Conservation (phyloP, 176 grass and related monocot genomes). For the Miscanthus lutarioriparius region DNA sequence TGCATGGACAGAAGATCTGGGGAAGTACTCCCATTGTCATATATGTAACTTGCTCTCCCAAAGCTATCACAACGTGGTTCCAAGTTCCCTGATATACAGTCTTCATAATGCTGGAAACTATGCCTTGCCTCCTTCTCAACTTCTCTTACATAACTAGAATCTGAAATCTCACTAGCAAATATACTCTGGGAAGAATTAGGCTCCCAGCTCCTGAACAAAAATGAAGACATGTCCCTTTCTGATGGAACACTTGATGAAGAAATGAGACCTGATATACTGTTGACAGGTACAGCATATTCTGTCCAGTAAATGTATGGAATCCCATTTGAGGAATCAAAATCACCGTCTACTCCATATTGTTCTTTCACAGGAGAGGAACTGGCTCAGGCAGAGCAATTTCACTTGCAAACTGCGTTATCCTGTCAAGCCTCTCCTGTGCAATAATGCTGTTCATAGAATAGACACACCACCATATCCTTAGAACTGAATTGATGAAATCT, state of each 20-base stretch:
- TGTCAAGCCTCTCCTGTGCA: conserved; percentile 97
- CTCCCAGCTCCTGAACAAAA: too few relatives aligned
- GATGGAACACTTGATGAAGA: conserved; percentile 66
- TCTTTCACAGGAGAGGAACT: conserved; percentile 62
- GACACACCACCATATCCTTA: conserved; percentile 29
- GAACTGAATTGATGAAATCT: background rate
- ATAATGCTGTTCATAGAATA: conserved; percentile 75
- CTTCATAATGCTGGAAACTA: too few relatives aligned
- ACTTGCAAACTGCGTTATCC: conserved; percentile 84
- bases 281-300: conserved; percentile 78
- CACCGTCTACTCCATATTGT: conserved; percentile 39
- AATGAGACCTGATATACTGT: conserved; percentile 72
- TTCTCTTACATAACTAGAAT: too few relatives aligned
- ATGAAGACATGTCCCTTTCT: too few relatives aligned
- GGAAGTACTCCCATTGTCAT: conserved; percentile 69
- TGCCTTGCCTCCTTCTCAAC: too few relatives aligned
- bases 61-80: too few relatives aligned
- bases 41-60: conserved; percentile 59
- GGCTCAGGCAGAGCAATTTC: conserved; percentile 71
- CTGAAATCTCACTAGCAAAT: too few relatives aligned
- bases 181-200: too few relatives aligned
- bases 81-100: too few relatives aligned
- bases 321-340: conserved; percentile 53
- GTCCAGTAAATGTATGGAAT: conserved; percentile 64
- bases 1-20: conserved; percentile 57